Conservation (phyloP, 306 rosid genomes). For the Mucuna pruriens region DNA sequence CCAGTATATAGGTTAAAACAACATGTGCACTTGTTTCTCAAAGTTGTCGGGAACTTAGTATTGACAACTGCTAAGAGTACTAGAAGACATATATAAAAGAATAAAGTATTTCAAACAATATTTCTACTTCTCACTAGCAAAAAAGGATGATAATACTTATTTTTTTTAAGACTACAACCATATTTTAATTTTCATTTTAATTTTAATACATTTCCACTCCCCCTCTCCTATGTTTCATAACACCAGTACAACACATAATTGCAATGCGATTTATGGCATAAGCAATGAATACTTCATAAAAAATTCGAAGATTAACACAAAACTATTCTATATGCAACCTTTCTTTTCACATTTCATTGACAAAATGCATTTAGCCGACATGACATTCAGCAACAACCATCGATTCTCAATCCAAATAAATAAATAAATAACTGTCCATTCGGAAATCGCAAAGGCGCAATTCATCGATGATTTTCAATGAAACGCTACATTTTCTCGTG, state of each 20-base stretch:
- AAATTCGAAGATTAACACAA: background rate
- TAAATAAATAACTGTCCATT: background rate
- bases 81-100: constrained; percentile 2
- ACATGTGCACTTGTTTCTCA: background rate
- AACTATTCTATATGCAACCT: background rate
- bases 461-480: background rate
- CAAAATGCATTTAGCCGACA: background rate
- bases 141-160: background rate
- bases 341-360: constrained; percentile 24
- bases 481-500: constrained; percentile 4
- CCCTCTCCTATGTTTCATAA: background rate
- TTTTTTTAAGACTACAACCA: background rate
- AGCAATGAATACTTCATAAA: constrained; percentile 6
- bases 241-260: too few species aligned
- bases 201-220: background rate
- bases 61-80: background rate
- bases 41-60: background rate
- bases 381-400: background rate
- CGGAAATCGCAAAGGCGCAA: background rate
- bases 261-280: constrained; percentile 24
- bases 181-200: constrained; percentile 3
- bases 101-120: background rate
- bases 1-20: background rate
- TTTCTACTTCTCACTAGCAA: background rate
- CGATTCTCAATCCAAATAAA: constrained; percentile 2